Percentiles rank a stretch among this genome's conserved stretches.
These are phyloP conservation scores for Tylopilus balloui DNA, from an alignment of 768 basidiomycete species.

Conservation along the genomic window DNA sequence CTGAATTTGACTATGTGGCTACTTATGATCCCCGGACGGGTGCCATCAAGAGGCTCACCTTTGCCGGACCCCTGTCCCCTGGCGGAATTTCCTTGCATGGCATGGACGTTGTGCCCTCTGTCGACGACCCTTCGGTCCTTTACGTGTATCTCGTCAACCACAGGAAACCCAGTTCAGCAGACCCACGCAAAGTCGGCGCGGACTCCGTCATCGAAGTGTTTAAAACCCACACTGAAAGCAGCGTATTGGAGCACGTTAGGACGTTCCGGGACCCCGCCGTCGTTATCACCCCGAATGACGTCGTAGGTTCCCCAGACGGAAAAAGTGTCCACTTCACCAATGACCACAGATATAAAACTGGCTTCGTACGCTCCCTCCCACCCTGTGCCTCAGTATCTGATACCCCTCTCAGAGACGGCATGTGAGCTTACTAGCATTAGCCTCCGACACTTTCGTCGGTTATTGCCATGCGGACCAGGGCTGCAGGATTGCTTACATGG, in stretches of 20 bases:
- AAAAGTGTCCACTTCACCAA: slow-evolving; percentile 68
- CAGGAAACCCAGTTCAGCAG: slow-evolving; percentile 43
- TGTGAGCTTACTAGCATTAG: slow-evolving; percentile 29
- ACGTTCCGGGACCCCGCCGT: slow-evolving; percentile 51
- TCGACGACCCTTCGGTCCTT: slow-evolving; percentile 42
- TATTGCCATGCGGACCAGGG: slow-evolving; percentile 59
- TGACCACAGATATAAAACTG: slow-evolving; percentile 52
- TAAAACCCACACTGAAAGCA: slow-evolving; percentile 43
- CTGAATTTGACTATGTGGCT: slow-evolving; percentile 52
- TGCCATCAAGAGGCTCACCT: slow-evolving; percentile 41
- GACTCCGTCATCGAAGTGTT: slow-evolving; percentile 73
- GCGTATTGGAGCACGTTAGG: slow-evolving; percentile 45
- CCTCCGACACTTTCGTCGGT: slow-evolving; percentile 47
- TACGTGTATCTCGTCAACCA: slow-evolving; percentile 74
- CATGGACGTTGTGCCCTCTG: slow-evolving; percentile 62
- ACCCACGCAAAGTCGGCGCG: slow-evolving; percentile 49
- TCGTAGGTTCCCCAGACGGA: slow-evolving; percentile 63
- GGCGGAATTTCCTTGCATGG: slow-evolving; percentile 56
- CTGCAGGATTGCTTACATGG: slow-evolving; percentile 54
- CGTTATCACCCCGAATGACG: slow-evolving; percentile 65
- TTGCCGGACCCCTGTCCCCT: slow-evolving; percentile 35
- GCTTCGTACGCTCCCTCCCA: slow-evolving; percentile 39
- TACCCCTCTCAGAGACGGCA: slow-evolving; percentile 17
- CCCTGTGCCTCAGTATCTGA: background rate
- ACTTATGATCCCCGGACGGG: slow-evolving; percentile 49